Evolutionary conservation across 352 stramenopile species (phyloP), one percentile per base, ranked within the genome.

Genomic region (Thalassiosira mediterranea): DNA sequence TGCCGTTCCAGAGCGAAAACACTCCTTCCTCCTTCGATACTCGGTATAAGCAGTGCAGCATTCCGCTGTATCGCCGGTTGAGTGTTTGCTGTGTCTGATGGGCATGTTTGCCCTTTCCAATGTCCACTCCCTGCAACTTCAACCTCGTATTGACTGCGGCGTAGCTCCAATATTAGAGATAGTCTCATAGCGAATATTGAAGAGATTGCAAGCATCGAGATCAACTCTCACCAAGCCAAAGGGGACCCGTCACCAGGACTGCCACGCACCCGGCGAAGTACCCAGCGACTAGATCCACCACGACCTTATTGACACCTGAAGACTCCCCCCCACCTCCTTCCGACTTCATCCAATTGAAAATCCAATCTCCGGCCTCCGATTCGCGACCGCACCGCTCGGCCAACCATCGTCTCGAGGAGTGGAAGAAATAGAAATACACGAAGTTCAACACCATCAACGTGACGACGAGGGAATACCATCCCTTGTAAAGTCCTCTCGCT

Each of bases 401-500:
- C n/a, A 56, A 62, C 40, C 44, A 61, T 28, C 49, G 17, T 52
- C 61, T 52, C 11, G 47, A 34, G 3, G 23, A 42, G 44, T 56
- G 49, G 29, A 72, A 72, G 13, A 37, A 61, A 51, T 79, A 79
- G 34, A 79, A 79, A 34, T 73, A 72, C 28, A 59, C 29, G 47
- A 79, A 79, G n/a, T 73, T 73, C 19, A 68, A 47, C 19, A 31
- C 46, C 40, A 73, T 58, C 38, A 67, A 15, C 15, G 69, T 44
- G 32, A 73, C n/a, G n/a, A 73, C 40, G 8, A 79, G 23, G n/a
- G 61, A 74, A 34, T 11, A 54, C 38, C 26, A 68, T 38, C 60
- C 60, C 19, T 38, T 15, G 37, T 77, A 77, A 0, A 77, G 23
- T 11, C 44, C 40, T 23, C 26, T 0, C 28, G 38, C 38, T 1